phyloP scores from a whole-genome alignment of 768 basidiomycete genomes.

The Rhodotorula toruloides region DNA sequence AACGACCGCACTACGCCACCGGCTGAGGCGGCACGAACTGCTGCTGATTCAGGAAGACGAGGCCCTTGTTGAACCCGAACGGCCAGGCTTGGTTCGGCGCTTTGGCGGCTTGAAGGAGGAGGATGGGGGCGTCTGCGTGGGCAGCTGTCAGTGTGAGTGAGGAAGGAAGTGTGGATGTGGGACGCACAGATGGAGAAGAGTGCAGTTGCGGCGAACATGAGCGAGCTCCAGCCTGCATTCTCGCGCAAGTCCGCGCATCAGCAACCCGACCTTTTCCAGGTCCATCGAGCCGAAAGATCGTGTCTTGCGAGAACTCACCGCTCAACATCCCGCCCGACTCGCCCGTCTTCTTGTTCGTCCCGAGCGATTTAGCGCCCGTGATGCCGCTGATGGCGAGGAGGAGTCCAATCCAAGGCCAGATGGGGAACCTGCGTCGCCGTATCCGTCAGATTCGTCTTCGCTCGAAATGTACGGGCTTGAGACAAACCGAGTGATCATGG shows the following conservation, averaged over 20 bases:
- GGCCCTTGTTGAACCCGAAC: conserved; percentile 19
- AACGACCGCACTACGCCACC: too few species aligned
- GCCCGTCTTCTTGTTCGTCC: not conserved
- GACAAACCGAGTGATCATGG: conserved; percentile 24
- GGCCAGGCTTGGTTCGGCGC: not conserved
- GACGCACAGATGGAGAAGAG: conserved; percentile 17
- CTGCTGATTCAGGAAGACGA: not conserved
- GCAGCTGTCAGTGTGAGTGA: not conserved
- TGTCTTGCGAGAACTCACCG: not conserved
- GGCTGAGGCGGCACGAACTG: not conserved
- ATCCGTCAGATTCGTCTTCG: too few species aligned
- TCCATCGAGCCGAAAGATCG: not conserved
- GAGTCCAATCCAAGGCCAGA: conserved; percentile 28
- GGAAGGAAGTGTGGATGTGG: not conserved
- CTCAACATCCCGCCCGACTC: conserved; percentile 12
- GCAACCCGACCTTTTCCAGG: not conserved
- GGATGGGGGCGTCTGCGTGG: conserved; percentile 14
- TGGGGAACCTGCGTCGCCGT: conserved; percentile 6
- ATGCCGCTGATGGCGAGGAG: conserved; percentile 10
- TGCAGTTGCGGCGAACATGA: conserved; percentile 21
- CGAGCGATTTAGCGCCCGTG: conserved; percentile 13
- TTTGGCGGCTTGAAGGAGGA: conserved; percentile 11
- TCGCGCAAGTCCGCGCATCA: not conserved
- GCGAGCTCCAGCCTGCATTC: conserved; percentile 11
- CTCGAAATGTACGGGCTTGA: too few species aligned